phyloP scores from a whole-genome alignment of 192 early-diverging fungal species.

The Backusella sp. region DNA sequence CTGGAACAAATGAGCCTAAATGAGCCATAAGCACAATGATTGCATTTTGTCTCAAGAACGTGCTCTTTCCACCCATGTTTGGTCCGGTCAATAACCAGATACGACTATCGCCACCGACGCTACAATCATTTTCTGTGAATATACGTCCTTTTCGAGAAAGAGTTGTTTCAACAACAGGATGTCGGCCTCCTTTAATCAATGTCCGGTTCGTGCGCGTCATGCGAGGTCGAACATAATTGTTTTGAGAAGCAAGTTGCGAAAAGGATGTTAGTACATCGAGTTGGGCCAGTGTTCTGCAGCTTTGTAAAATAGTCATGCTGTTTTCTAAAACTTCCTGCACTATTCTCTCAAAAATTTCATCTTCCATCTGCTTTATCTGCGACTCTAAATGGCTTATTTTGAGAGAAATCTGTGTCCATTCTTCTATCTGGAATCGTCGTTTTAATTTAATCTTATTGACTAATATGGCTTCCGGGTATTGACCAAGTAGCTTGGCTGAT shows the following conservation, averaged over 20 bases:
- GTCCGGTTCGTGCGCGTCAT: constrained; percentile 10
- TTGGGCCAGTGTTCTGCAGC: constrained; percentile 61
- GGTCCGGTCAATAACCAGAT: constrained; percentile 85
- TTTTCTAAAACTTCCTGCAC: constrained; percentile 45
- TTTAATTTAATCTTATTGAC: constrained; percentile 51
- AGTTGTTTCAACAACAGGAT: constrained; percentile 71
- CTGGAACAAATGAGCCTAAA: constrained; percentile 82
- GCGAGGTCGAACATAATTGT: constrained; percentile 54
- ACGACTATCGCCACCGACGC: constrained; percentile 43
- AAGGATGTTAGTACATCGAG: constrained; percentile 68
- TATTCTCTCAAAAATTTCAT: constrained; percentile 47
- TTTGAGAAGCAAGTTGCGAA: constrained; percentile 50
- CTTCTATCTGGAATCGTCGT: constrained; percentile 47
- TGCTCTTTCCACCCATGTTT: constrained; percentile 94
- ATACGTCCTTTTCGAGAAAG: constrained; percentile 13
- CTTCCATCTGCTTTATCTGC: constrained; percentile 51
- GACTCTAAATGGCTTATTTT: constrained; percentile 47
- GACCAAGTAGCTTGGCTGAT: constrained; percentile 30
- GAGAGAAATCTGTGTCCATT: constrained; percentile 60
- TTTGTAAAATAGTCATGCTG: constrained; percentile 54
- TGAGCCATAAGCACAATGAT: constrained; percentile 83
- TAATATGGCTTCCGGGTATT: constrained; percentile 38
- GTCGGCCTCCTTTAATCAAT: constrained; percentile 50
- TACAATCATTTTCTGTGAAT: constrained; percentile 74
- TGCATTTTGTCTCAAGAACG: constrained; percentile 81